Conservation (phyloP, 2,329 filamentous ascomycete genomes). For the Domatiomyces globalis region DNA sequence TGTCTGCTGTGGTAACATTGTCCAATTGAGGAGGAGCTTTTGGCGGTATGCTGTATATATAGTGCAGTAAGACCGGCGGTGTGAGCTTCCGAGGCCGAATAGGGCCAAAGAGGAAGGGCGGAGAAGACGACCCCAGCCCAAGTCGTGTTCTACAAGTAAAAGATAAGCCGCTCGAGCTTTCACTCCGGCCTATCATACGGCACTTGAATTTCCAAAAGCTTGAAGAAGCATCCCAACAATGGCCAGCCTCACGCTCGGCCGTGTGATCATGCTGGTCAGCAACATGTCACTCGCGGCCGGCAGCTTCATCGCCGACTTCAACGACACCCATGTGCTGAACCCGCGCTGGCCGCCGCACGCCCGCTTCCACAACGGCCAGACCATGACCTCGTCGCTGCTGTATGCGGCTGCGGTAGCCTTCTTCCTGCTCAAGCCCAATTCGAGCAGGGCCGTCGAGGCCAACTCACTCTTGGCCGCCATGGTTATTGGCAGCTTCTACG, state of each 20-base stretch:
- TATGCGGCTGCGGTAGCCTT: conserved; percentile 28
- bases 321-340: conserved; percentile 35
- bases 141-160: too few species aligned
- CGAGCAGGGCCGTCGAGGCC: conserved; percentile 6
- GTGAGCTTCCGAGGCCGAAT: too few species aligned
- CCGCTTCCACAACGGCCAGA: conserved; percentile 40
- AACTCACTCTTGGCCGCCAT: neutral
- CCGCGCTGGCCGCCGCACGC: conserved; percentile 38
- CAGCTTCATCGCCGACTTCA: conserved; percentile 25
- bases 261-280: conserved; percentile 11
- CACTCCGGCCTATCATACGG: too few species aligned
- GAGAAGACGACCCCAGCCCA: too few species aligned
- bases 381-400: conserved; percentile 33
- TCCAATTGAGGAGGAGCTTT: too few species aligned
- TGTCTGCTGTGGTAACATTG: too few species aligned
- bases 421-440: conserved; percentile 19
- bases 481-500: neutral
- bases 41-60: too few species aligned
- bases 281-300: conserved; percentile 10
- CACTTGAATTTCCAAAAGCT: too few species aligned
- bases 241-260: conserved; percentile 3
- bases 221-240: too few species aligned
- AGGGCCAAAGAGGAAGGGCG: too few species aligned
- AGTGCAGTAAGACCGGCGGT: too few species aligned
- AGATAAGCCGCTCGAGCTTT: too few species aligned